Base-by-base conservation (phyloP, 148 eudicot species). In the Spergularia bocconei region DNA sequence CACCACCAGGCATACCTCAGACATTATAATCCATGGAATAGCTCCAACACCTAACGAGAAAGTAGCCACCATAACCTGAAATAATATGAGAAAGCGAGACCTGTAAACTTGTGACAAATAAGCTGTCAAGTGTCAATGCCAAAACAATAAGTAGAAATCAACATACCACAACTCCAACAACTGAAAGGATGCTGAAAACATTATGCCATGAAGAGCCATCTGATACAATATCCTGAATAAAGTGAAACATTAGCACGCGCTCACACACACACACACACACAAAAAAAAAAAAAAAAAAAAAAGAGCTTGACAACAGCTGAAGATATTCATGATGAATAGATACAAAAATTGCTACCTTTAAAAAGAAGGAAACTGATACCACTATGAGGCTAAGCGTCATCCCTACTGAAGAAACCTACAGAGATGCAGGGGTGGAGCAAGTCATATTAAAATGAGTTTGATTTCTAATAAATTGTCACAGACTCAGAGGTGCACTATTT, bases 21-120 rank as follows among this genome's bases (percentile, higher is more conserved):
- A 93, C 98, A 93, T 93, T 64, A 93, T 93, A 79, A 91, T 52
- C 98, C 98, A 93, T 54, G 98, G 98, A 77, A 91, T 90, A 48
- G 98, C 92, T 57, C 98, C 98, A 81, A 93, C 82, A 81, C 98
- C 98, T 79, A 93, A 84, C 17, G 98, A 93, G 84, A 91, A 91
- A n/a, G 82, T 58, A 77, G 88, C 75, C 23, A 92, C 87, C 99
- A 95, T 90, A 51, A 87, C 86, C 97, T 95, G 82, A 74, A 77
- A 61, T 59, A 73, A 55, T 54, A 68, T 67, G 15, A 62, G 52
- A 71, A 20, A 47, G 21, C 44, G 36, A 68, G 4, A 52, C 19
- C 14, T 19, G 61, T 47, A 20, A 64, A 13, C 7, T 19, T 66
- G 14, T 36, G 50, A 64, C 73, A 54, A 44, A 76, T 62, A 13